Evolutionary conservation across 2,329 filamentous ascomycete genomes (phyloP).

Genomic region (Rutstroemia sp.): DNA sequence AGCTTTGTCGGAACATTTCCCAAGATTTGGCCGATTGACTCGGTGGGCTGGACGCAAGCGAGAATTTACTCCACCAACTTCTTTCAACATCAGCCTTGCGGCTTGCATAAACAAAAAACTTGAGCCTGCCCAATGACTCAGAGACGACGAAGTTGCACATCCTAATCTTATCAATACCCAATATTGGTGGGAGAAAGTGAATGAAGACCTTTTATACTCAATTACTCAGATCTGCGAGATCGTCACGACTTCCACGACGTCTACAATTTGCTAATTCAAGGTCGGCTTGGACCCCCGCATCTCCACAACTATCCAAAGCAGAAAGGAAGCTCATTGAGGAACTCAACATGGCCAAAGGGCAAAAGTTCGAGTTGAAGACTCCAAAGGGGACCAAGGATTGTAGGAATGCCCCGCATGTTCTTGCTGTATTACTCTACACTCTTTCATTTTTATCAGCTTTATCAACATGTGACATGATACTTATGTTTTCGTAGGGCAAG

Average conservation of each 20-base stretch:
- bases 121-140: conserved; percentile 21
- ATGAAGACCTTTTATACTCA: conserved; percentile 24
- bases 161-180: conserved; percentile 9
- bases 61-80: background rate
- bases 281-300: conserved; percentile 8
- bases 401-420: conserved; percentile 27
- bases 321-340: conserved; percentile 16
- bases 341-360: conserved; percentile 31
- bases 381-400: conserved; percentile 89
- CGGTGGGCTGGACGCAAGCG: background rate
- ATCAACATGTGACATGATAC: conserved; percentile 17
- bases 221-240: conserved; percentile 27
- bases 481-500: conserved; percentile 45
- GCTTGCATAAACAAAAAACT: conserved; percentile 10
- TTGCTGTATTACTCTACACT: conserved; percentile 5
- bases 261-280: conserved; percentile 11
- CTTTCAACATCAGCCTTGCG: conserved; percentile 6
- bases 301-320: conserved; percentile 19
- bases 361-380: conserved; percentile 68
- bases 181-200: conserved; percentile 17
- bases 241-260: conserved; percentile 17
- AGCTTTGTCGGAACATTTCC: background rate
- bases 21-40: background rate
- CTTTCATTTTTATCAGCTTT: background rate
- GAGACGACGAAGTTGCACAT: conserved; percentile 12